These are phyloP conservation scores for Rutstroemia sp. DNA, from an alignment of 2,329 filamentous ascomycete genomes.

Conservation along the genomic window DNA sequence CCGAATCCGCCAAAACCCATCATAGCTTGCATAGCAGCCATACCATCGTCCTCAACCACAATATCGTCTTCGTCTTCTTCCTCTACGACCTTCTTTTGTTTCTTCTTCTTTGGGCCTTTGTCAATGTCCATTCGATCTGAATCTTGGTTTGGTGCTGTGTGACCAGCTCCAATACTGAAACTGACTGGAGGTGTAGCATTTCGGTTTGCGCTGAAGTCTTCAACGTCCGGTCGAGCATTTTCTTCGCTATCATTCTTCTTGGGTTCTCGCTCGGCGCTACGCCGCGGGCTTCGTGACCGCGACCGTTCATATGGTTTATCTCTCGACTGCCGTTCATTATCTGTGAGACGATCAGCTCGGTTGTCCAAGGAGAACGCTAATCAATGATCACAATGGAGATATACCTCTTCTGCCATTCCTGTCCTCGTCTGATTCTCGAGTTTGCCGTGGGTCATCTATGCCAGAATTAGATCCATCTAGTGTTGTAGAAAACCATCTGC, in stretches of 20 bases:
- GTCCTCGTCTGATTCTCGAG: slow-evolving; percentile 1
- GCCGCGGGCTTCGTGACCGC: slow-evolving; percentile 12
- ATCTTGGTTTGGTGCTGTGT: slow-evolving; percentile 16
- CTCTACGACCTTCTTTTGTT: slow-evolving; percentile 11
- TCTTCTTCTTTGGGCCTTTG: slow-evolving; percentile 22
- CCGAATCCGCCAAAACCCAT: slow-evolving; percentile 89
- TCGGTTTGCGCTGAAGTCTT: slow-evolving; percentile 15
- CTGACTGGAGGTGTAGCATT: slow-evolving; percentile 25
- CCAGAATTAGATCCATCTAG: slow-evolving; percentile 9
- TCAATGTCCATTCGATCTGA: slow-evolving; percentile 29
- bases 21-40: slow-evolving; percentile 69
- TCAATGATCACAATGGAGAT: background rate
- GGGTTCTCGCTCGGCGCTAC: slow-evolving; percentile 10
- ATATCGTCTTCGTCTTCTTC: slow-evolving; percentile 43
- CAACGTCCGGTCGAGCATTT: slow-evolving; percentile 12
- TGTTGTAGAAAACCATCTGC: slow-evolving; percentile 3
- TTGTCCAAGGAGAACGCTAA: slow-evolving; percentile 3
- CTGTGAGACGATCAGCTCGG: slow-evolving; percentile 16
- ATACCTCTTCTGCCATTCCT: slow-evolving; percentile 9
- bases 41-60: slow-evolving; percentile 55
- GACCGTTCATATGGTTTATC: slow-evolving; percentile 17
- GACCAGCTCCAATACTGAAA: slow-evolving; percentile 23
- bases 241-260: slow-evolving; percentile 12
- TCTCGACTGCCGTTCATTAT: slow-evolving; percentile 16
- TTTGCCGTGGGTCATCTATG: background rate